Evolutionary conservation across 768 basidiomycete genomes (phyloP).

Genomic region (Pulveroboletus sp.): DNA sequence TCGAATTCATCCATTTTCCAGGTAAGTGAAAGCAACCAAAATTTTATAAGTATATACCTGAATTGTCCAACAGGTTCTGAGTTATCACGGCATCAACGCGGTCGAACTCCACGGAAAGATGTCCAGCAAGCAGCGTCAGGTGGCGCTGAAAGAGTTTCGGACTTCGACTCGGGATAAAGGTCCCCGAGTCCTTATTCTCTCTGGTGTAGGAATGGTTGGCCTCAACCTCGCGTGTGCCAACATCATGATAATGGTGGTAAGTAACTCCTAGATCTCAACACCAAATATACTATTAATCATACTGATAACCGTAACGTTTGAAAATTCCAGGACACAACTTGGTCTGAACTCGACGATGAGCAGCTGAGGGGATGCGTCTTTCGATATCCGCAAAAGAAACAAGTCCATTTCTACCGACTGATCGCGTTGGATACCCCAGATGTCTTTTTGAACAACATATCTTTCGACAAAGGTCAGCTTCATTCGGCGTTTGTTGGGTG

Average conservation of each 20-base stretch:
- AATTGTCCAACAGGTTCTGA: too few relatives aligned
- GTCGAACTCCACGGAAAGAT: too few relatives aligned
- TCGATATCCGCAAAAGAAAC: not conserved
- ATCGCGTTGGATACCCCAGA: not conserved
- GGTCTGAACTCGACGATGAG: not conserved
- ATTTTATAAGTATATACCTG: too few relatives aligned
- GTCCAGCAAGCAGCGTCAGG: too few relatives aligned
- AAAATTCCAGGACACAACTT: not conserved
- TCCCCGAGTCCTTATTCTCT: not conserved
- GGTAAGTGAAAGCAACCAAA: too few relatives aligned
- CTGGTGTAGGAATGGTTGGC: not conserved
- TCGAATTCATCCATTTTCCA: too few relatives aligned
- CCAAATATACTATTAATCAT: too few relatives aligned
- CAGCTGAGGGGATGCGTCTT: not conserved
- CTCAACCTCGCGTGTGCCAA: not conserved
- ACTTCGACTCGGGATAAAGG: too few relatives aligned
- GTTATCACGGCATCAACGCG: too few relatives aligned
- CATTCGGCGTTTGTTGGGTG: not conserved
- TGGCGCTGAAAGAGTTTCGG: too few relatives aligned
- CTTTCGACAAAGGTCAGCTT: not conserved
- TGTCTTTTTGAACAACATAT: not conserved
- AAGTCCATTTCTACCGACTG: not conserved
- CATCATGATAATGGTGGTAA: not conserved
- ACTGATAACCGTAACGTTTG: too few relatives aligned
- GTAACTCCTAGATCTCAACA: too few relatives aligned